Base-by-base conservation (phyloP, 2,329 filamentous ascomycete genomes). In the Cordyceps cateniannulata region DNA sequence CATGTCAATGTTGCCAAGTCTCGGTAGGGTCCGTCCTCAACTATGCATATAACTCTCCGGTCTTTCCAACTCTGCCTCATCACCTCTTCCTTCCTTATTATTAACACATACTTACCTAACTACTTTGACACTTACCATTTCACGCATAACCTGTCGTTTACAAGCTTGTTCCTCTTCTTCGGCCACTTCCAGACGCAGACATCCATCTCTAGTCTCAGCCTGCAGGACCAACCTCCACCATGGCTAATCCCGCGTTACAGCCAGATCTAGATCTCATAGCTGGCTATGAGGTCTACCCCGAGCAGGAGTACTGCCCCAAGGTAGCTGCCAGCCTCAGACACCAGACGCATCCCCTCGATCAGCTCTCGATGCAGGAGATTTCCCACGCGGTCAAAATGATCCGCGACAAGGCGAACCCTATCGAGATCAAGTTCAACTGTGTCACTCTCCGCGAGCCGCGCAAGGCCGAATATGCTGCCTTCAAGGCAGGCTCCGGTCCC, bases 391-490 rank as follows among this genome's bases (percentile, higher is more conserved):
- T 77, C 47, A 79, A 79, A 64, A 70, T 83, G 48, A 75, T 85
- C 62, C 72, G 78, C 38, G 73, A 75, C 6, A 61, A 73, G 64
- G 71, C 72, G 18, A 64, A 56, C 47, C 66, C 71, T 57, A 69
- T 68, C 55, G 63, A 66, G 12, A 56, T 76, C 54, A 77, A 77
- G 64, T 77, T 77, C 78, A 90, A 90, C 74, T 82, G 81, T 65
- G 81, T 91, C 55, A 89, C 84, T 24, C 76, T 89, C 3, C 80
- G 86, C 56, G 85, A 89, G 67, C 86, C 86, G 3, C 76, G 78
- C 44, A 89, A 89, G 76, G 64, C 77, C 79, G 63, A 80, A n/a
- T 88, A 87, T 69, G 73, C 85, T 20, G 84, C 86, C 55, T 86
- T 84, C 42, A 79, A 85, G 60, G 73, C 74, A 32, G 79, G 81